A percentile compares a stretch with the other conserved stretches of the same genome.
Evolutionary conservation across 805 yeast species (phyloP).

Genomic region (Wickerhamomyces canadensis): DNA sequence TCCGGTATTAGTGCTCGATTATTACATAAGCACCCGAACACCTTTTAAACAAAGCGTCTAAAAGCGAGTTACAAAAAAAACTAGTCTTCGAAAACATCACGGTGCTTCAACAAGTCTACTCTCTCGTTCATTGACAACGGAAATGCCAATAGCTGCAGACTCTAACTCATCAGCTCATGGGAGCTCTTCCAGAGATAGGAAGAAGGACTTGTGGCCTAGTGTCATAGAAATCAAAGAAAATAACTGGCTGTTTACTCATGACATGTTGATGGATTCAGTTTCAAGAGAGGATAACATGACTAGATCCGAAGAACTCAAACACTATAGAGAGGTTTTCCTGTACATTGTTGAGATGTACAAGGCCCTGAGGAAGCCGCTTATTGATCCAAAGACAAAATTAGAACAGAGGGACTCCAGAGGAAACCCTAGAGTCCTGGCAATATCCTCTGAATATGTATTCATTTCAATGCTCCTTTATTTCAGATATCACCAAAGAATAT

Average conservation of each 20-base stretch:
- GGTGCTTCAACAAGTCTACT: too few relatives aligned
- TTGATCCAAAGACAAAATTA: too few relatives aligned
- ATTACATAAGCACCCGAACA: too few relatives aligned
- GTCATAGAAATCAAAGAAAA: conserved; percentile 13
- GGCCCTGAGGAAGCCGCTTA: too few relatives aligned
- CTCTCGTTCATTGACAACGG: too few relatives aligned
- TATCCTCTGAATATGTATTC: conserved; percentile 5
- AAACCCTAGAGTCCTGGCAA: background rate
- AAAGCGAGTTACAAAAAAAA: too few relatives aligned
- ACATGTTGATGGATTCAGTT: background rate
- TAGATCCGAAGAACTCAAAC: background rate
- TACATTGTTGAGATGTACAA: too few relatives aligned
- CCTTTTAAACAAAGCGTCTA: too few relatives aligned
- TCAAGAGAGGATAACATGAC: background rate
- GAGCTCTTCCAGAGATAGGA: background rate
- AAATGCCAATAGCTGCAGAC: too few relatives aligned
- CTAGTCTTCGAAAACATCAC: too few relatives aligned
- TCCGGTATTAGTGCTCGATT: too few relatives aligned
- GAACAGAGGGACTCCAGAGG: background rate
- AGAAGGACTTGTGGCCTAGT: conserved; percentile 15
- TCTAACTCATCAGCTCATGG: too few relatives aligned
- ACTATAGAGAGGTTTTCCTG: background rate
- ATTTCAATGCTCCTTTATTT: conserved; percentile 11
- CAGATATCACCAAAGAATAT: conserved; percentile 17
- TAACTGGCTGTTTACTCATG: conserved; percentile 16